Evolutionary conservation across 1,284 basidiomycete species (phyloP).

Genomic region (Sporisorium exsertum): DNA sequence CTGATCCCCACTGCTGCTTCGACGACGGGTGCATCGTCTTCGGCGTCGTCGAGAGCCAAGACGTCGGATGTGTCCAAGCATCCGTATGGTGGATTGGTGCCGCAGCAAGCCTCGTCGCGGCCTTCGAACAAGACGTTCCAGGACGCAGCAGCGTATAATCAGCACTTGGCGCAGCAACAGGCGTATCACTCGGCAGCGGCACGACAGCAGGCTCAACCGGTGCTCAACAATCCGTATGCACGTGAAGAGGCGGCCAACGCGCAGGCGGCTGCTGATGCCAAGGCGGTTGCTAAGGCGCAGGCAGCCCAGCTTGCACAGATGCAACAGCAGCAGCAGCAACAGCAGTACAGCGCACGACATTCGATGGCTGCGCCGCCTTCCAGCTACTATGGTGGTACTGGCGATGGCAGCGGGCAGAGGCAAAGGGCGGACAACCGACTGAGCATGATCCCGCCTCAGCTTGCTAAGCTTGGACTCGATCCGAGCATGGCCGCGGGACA

Average conservation of each 20-base stretch:
- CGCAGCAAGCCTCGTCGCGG: constrained; percentile 76
- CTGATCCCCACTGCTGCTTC: constrained; percentile 24
- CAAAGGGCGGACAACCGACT: constrained; percentile 70
- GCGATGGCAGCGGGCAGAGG: constrained; percentile 12
- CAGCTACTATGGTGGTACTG: constrained; percentile 30
- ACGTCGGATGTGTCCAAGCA: constrained; percentile 75
- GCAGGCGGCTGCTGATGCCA: constrained; percentile 43
- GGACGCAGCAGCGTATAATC: constrained; percentile 93
- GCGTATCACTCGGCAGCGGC: constrained; percentile 78
- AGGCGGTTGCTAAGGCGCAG: constrained; percentile 50
- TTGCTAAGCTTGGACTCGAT: constrained; percentile 72
- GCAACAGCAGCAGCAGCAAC: constrained; percentile 46
- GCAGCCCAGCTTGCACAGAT: constrained; percentile 54
- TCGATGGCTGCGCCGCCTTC: constrained; percentile 39
- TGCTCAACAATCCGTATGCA: constrained; percentile 62
- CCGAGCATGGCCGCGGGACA: constrained; percentile 34
- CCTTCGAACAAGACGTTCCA: constrained; percentile 80
- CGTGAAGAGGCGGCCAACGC: constrained; percentile 43
- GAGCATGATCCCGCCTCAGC: constrained; percentile 89
- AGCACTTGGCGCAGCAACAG: constrained; percentile 93
- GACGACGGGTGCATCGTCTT: constrained; percentile 12
- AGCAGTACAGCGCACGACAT: constrained; percentile 42
- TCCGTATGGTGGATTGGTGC: constrained; percentile 87
- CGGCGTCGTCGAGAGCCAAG: constrained; percentile 21
- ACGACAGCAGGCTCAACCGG: constrained; percentile 69